These are phyloP conservation scores for Petunia hybrid DNA, from an alignment of 305 asterid genomes.

Conservation along the genomic window DNA sequence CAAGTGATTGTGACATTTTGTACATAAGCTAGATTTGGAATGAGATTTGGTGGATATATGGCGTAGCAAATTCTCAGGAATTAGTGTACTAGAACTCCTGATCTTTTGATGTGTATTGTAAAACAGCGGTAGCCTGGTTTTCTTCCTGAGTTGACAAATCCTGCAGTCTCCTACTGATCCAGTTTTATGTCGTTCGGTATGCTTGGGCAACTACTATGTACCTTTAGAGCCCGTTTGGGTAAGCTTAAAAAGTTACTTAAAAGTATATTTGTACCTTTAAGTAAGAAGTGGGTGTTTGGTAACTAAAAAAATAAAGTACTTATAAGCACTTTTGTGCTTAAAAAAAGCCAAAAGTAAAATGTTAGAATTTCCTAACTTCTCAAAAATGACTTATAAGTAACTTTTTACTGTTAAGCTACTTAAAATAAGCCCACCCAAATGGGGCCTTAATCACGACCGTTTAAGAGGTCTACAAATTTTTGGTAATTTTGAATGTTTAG, in stretches of 20 bases:
- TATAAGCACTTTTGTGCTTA: too few species aligned
- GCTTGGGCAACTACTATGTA: constrained; percentile 2
- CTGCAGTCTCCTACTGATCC: constrained; percentile 1
- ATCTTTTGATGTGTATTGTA: constrained; percentile 14
- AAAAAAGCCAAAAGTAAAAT: too few species aligned
- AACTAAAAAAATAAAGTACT: too few species aligned
- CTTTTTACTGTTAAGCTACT: too few species aligned
- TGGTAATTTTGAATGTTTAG: not conserved
- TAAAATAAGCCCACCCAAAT: too few species aligned
- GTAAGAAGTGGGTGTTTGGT: too few species aligned
- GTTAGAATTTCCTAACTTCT: too few species aligned
- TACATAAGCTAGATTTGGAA: constrained; percentile 30
- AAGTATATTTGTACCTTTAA: too few species aligned
- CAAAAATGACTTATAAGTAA: too few species aligned
- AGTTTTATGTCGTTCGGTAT: not conserved
- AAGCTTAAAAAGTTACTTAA: too few species aligned
- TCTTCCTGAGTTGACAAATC: not conserved
- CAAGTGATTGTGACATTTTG: constrained; percentile 3
- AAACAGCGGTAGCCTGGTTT: constrained; percentile 1
- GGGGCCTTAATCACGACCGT: not conserved
- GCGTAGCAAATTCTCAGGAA: not conserved
- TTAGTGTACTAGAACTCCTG: constrained; percentile 4
- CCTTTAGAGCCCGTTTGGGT: too few species aligned
- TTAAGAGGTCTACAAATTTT: not conserved
- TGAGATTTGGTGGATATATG: constrained; percentile 21